A percentile compares a stretch with the other conserved stretches of the same genome.
phyloP scores from a whole-genome alignment of 305 asterid species.

The Fraxinus xanthoxyloides region DNA sequence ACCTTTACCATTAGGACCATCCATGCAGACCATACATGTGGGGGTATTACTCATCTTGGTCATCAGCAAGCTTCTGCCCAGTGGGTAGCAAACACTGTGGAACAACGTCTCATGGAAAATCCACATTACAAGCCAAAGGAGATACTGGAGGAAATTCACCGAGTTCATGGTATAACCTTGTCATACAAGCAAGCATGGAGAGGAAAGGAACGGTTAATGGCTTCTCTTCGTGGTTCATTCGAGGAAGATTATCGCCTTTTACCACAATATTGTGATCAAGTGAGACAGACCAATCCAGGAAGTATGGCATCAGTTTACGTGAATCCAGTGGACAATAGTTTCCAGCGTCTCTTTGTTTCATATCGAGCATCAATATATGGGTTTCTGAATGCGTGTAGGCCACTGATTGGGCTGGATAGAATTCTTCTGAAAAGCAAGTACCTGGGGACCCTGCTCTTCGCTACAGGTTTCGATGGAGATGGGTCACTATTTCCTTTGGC shows the following conservation, averaged over 20 bases:
- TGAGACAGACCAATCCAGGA: conserved; percentile 61
- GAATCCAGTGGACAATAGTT: conserved; percentile 48
- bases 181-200: conserved; percentile 85
- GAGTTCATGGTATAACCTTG: conserved; percentile 61
- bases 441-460: conserved; percentile 60
- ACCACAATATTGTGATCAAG: conserved; percentile 63
- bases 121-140: conserved; percentile 72
- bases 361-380: conserved; percentile 69
- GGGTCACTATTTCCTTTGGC: conserved; percentile 67
- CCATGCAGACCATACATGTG: conserved; percentile 54
- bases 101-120: conserved; percentile 52
- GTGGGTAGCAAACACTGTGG: conserved; percentile 74
- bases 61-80: conserved; percentile 81
- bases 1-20: conserved; percentile 68
- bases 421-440: conserved; percentile 57
- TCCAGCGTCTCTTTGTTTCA: conserved; percentile 62
- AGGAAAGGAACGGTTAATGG: conserved; percentile 69
- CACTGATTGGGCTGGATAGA: conserved; percentile 60
- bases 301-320: conserved; percentile 66
- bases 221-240: conserved; percentile 64
- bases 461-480: conserved; percentile 72
- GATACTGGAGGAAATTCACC: conserved; percentile 71
- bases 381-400: conserved; percentile 62
- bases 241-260: conserved; percentile 71
- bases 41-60: conserved; percentile 66